Evolutionary conservation across 2,329 filamentous ascomycete species (phyloP).

Genomic region (Cladosporium velox): DNA sequence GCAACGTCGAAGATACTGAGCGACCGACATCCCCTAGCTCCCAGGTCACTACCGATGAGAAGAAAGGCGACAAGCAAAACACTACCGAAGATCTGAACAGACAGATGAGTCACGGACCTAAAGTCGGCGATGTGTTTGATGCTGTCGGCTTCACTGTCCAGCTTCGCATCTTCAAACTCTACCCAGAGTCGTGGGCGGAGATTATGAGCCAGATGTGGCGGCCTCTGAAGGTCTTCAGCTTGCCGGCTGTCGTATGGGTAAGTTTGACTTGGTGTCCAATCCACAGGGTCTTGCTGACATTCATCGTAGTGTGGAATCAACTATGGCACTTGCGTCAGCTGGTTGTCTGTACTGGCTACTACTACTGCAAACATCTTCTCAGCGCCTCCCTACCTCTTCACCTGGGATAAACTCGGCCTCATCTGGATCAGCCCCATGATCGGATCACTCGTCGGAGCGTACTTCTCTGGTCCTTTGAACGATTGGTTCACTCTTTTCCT

Average conservation of each 20-base stretch:
- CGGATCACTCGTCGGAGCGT: slow-evolving; percentile 45
- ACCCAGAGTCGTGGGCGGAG: slow-evolving; percentile 31
- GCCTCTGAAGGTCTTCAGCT: slow-evolving; percentile 6
- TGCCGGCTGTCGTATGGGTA: slow-evolving; percentile 13
- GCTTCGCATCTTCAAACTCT: slow-evolving; percentile 57
- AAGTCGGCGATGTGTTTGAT: slow-evolving; percentile 20
- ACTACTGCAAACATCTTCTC: slow-evolving; percentile 47
- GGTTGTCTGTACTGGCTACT: slow-evolving; percentile 61
- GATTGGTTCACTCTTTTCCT: slow-evolving; percentile 31
- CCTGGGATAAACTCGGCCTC: slow-evolving; percentile 47
- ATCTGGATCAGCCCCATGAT: slow-evolving; percentile 55
- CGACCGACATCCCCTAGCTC: not conserved
- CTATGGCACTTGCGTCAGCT: slow-evolving; percentile 8
- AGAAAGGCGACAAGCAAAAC: not conserved
- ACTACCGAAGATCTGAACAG: not conserved
- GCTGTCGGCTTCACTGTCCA: slow-evolving; percentile 30
- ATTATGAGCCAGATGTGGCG: slow-evolving; percentile 17
- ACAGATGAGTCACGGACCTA: not conserved
- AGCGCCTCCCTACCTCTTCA: slow-evolving; percentile 4
- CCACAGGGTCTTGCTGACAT: not conserved
- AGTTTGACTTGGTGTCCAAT: not conserved
- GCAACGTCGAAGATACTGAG: not conserved
- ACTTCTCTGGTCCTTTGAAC: slow-evolving; percentile 37
- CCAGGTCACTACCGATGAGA: not conserved
- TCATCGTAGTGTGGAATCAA: not conserved